Conservation (phyloP, 805 yeast genomes). For the Cyberlindnera bimundalis region DNA sequence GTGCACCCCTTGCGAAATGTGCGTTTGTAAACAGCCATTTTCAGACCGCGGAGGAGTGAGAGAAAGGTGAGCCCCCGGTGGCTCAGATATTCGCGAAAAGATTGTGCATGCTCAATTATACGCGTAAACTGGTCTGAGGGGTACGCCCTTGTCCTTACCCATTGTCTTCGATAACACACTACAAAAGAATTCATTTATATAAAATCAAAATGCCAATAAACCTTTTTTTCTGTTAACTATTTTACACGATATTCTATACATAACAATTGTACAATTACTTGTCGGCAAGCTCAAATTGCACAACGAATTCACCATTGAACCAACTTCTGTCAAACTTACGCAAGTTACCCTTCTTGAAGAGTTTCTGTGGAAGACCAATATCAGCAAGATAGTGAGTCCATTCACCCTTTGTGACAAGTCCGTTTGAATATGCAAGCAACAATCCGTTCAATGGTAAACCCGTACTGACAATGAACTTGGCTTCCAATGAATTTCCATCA, state of each 20-base stretch:
- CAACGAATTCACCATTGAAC: slow-evolving; percentile 24
- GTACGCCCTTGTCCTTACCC: not conserved
- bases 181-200: not conserved
- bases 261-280: not conserved
- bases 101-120: not conserved
- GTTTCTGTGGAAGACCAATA: slow-evolving; percentile 63
- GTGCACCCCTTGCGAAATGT: no score
- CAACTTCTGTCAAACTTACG: slow-evolving; percentile 44
- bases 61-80: no score
- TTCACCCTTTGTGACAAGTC: slow-evolving; percentile 44
- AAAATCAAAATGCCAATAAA: slow-evolving; percentile 2
- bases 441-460: slow-evolving; percentile 72
- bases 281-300: slow-evolving; percentile 12
- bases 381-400: slow-evolving; percentile 62
- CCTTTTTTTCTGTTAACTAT: no score
- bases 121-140: not conserved
- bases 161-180: not conserved
- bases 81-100: slow-evolving; percentile 3
- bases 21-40: slow-evolving; percentile 1
- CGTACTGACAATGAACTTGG: slow-evolving; percentile 61
- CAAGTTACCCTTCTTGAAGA: slow-evolving; percentile 41
- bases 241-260: no score
- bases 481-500: slow-evolving; percentile 36
- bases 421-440: slow-evolving; percentile 56
- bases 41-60: not conserved